Percentiles rank a stretch among this genome's conserved stretches.
Evolutionary conservation across 169 alveolate genomes (phyloP).

Genomic region (Cardiosporidium cionae): DNA sequence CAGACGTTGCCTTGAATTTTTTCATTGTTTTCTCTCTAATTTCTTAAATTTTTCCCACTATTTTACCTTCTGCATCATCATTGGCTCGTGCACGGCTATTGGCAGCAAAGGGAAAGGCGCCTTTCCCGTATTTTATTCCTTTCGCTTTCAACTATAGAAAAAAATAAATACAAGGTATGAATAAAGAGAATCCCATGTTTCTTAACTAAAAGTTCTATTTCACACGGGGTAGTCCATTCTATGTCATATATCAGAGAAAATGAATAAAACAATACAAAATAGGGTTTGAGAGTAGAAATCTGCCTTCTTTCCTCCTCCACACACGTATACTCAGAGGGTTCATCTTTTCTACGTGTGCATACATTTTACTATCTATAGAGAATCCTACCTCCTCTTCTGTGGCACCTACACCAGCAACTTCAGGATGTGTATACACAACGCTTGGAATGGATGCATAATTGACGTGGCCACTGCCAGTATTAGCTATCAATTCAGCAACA

Average conservation of each 20-base stretch:
- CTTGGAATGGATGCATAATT: conserved; percentile 89
- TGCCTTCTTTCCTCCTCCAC: too few relatives aligned
- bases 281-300: too few relatives aligned
- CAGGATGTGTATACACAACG: conserved; percentile 96
- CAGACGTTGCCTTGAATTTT: too few relatives aligned
- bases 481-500: conserved; percentile 81
- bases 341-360: too few relatives aligned
- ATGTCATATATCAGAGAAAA: too few relatives aligned
- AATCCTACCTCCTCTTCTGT: conserved; percentile 80
- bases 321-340: too few relatives aligned
- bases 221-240: too few relatives aligned
- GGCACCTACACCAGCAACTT: conserved; percentile 95
- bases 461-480: conserved; percentile 60
- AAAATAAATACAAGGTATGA: not conserved
- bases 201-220: too few relatives aligned
- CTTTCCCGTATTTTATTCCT: conserved; percentile 75
- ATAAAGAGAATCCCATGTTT: too few relatives aligned
- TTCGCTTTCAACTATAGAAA: conserved; percentile 38
- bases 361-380: too few relatives aligned
- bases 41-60: not conserved
- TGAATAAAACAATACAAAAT: too few relatives aligned
- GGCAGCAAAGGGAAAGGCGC: conserved; percentile 89
- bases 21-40: too few relatives aligned
- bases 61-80: conserved; percentile 84
- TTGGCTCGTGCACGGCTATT: conserved; percentile 89